These are phyloP conservation scores for Termitomyces sp. DNA, from an alignment of 768 basidiomycete species.

Conservation along the genomic window DNA sequence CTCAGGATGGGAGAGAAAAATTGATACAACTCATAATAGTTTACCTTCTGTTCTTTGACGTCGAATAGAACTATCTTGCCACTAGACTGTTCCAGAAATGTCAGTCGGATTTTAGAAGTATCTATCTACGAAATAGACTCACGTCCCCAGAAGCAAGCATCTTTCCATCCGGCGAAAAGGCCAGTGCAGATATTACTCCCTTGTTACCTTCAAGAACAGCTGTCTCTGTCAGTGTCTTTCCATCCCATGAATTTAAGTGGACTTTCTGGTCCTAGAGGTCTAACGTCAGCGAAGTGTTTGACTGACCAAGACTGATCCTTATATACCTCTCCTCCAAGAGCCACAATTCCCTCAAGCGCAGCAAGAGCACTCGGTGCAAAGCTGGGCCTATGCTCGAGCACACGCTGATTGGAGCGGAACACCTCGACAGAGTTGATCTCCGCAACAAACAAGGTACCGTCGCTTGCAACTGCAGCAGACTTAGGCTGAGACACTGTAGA, in stretches of 20 bases:
- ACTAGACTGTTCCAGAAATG: slow-evolving; percentile 46
- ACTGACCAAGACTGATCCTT: neutral
- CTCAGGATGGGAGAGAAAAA: neutral
- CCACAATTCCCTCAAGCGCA: slow-evolving; percentile 46
- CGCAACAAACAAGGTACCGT: slow-evolving; percentile 61
- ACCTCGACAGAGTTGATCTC: slow-evolving; percentile 60
- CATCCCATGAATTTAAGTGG: slow-evolving; percentile 68
- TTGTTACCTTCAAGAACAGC: slow-evolving; percentile 62
- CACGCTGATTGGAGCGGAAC: slow-evolving; percentile 63
- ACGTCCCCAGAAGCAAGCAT: slow-evolving; percentile 85
- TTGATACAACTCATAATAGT: neutral
- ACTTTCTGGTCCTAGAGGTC: slow-evolving; percentile 63
- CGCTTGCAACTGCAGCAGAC: slow-evolving; percentile 50
- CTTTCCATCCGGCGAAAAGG: slow-evolving; percentile 75
- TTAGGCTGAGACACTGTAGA: slow-evolving; percentile 63
- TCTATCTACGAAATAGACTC: slow-evolving; percentile 23
- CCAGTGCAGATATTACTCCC: slow-evolving; percentile 65
- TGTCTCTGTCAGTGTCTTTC: slow-evolving; percentile 50
- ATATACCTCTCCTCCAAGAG: slow-evolving; percentile 71
- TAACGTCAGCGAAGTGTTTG: neutral
- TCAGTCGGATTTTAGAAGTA: neutral
- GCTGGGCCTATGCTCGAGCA: slow-evolving; percentile 48
- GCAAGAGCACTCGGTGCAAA: slow-evolving; percentile 56
- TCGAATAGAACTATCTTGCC: slow-evolving; percentile 83
- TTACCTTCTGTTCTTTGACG: slow-evolving; percentile 58